A percentile compares a stretch with the other conserved stretches of the same genome.
phyloP scores from a whole-genome alignment of 23 red algal genomes.

The Gracilaria caudata region DNA sequence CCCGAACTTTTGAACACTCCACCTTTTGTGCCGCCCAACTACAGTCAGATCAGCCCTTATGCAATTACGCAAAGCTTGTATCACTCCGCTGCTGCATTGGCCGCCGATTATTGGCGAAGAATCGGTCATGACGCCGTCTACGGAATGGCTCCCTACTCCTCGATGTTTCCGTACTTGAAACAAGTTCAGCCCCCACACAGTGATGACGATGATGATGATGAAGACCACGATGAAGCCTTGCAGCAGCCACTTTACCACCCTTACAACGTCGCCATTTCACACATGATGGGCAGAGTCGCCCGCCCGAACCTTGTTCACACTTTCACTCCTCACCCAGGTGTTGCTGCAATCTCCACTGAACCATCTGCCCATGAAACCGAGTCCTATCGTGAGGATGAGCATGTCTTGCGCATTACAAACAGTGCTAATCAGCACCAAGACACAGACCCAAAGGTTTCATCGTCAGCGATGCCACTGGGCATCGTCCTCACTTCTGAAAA shows the following conservation, averaged over 20 bases:
- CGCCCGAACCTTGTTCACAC: neutral
- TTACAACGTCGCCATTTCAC: neutral
- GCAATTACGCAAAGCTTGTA: neutral
- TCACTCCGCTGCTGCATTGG: constrained; percentile 15
- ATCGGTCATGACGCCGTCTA: neutral
- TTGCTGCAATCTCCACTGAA: neutral
- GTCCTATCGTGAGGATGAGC: neutral
- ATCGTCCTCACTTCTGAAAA: neutral
- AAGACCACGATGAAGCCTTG: neutral
- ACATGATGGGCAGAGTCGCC: constrained; percentile 1
- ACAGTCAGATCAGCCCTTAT: neutral
- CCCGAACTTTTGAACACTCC: neutral
- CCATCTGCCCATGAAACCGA: constrained; percentile 3
- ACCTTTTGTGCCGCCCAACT: neutral
- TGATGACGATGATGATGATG: constrained; percentile 16
- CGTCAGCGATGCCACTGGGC: neutral
- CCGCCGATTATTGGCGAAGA: constrained; percentile 25
- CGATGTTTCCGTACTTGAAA: constrained; percentile 1
- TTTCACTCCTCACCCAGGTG: neutral
- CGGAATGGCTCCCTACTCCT: neutral
- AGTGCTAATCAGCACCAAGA: neutral
- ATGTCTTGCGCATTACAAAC: neutral
- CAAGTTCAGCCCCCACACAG: neutral
- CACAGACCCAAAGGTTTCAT: neutral
- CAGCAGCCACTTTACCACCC: constrained; percentile 1